Evolutionary conservation across 495 filamentous ascomycete species (phyloP).

Genomic region (Penicillium argentinense): DNA sequence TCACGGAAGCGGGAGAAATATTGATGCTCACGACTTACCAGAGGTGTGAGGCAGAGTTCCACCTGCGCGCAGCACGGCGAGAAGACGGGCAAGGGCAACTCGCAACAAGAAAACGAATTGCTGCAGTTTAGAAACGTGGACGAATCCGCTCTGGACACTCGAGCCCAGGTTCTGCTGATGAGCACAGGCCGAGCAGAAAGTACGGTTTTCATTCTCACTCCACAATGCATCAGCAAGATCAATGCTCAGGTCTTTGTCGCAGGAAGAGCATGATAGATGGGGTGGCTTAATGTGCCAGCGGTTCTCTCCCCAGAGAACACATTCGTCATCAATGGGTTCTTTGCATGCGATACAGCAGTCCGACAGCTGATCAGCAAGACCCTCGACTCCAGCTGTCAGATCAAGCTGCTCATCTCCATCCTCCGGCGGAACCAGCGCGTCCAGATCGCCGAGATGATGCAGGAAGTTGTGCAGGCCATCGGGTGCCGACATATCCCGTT

Average conservation of each 20-base stretch:
- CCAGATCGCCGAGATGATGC: slow-evolving; percentile 71
- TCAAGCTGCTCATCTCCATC: slow-evolving; percentile 72
- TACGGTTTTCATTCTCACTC: slow-evolving; percentile 60
- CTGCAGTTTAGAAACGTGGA: slow-evolving; percentile 74
- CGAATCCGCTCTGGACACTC: slow-evolving; percentile 55
- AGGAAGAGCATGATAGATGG: slow-evolving; percentile 76
- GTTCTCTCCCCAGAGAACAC: slow-evolving; percentile 65
- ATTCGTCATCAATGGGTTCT: slow-evolving; percentile 92
- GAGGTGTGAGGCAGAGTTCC: slow-evolving; percentile 76
- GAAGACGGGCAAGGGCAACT: slow-evolving; percentile 85
- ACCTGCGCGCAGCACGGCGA: slow-evolving; percentile 79
- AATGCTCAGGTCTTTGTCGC: slow-evolving; percentile 67
- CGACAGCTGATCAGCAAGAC: slow-evolving; percentile 73
- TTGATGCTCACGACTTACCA: no score
- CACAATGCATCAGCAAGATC: slow-evolving; percentile 64
- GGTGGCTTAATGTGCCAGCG: slow-evolving; percentile 73
- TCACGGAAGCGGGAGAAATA: no score
- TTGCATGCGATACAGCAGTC: slow-evolving; percentile 80
- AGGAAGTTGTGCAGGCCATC: slow-evolving; percentile 81
- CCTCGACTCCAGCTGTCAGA: slow-evolving; percentile 67
- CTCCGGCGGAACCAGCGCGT: slow-evolving; percentile 57
- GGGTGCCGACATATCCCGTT: slow-evolving; percentile 72
- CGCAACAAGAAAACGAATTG: slow-evolving; percentile 92
- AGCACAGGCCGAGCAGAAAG: slow-evolving; percentile 71
- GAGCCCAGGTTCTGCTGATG: slow-evolving; percentile 40